Percentiles rank a stretch among this genome's conserved stretches.
Evolutionary conservation across 2,329 filamentous ascomycete species (phyloP).

Genomic region (Hypoxylon sp.): DNA sequence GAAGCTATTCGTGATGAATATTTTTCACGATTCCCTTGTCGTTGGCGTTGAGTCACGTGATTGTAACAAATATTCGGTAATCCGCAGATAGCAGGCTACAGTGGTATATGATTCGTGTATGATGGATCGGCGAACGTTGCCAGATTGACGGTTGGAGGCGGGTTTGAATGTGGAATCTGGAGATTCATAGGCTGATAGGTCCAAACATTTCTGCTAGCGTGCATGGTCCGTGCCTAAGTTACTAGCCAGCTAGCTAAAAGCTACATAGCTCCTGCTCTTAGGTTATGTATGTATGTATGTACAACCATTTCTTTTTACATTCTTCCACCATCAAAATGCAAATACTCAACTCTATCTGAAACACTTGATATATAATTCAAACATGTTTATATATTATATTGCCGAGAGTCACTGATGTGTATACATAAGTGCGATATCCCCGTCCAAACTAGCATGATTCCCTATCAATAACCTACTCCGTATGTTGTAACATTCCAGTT

Average conservation of each 20-base stretch:
- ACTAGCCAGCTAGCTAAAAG: not conserved
- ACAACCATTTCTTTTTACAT: not conserved
- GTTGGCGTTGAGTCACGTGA: constrained; percentile 52
- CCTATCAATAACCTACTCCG: no score
- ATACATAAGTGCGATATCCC: no score
- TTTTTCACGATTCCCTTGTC: constrained; percentile 47
- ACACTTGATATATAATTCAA: not conserved
- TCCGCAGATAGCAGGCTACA: constrained; percentile 33
- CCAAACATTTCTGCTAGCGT: constrained; percentile 32
- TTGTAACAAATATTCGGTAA: constrained; percentile 35
- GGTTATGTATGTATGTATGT: not conserved
- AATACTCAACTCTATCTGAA: not conserved
- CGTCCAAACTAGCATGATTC: no score
- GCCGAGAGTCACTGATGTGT: no score
- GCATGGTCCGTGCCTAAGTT: constrained; percentile 25
- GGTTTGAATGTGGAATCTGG: constrained; percentile 36
- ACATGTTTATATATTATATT: no score
- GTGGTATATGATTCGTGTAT: constrained; percentile 43
- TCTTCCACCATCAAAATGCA: not conserved
- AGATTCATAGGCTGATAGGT: constrained; percentile 19
- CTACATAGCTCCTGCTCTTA: not conserved
- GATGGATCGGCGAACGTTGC: constrained; percentile 43
- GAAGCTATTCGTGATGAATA: constrained; percentile 52
- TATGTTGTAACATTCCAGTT: no score
- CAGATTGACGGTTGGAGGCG: constrained; percentile 40